phyloP scores from a whole-genome alignment of 129 eudicot genomes.

The Escallonia rubra region DNA sequence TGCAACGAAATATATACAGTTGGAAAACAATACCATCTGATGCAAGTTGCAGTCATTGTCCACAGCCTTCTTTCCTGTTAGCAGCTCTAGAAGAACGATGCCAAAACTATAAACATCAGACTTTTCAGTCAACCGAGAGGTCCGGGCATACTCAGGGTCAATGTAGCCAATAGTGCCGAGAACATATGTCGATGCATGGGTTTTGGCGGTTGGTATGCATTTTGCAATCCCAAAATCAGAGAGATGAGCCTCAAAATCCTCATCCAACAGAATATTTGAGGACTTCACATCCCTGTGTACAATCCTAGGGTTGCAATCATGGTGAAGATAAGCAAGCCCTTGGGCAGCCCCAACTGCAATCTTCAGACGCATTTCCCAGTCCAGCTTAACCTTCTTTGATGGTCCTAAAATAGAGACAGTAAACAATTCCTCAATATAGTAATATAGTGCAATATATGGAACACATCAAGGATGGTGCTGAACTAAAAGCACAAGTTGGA shows the following conservation, averaged over 20 bases:
- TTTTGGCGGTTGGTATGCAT: constrained; percentile 58
- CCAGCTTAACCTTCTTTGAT: constrained; percentile 80
- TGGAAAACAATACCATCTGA: constrained; percentile 55
- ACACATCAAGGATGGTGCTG: too few species aligned
- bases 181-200: constrained; percentile 76
- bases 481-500: too few species aligned
- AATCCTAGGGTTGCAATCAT: constrained; percentile 79
- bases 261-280: constrained; percentile 74
- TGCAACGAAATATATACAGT: background rate
- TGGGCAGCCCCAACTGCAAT: constrained; percentile 91
- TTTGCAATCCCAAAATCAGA: constrained; percentile 91
- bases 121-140: constrained; percentile 74
- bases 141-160: constrained; percentile 90
- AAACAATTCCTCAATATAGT: too few species aligned
- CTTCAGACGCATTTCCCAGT: constrained; percentile 81
- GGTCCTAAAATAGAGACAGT: constrained; percentile 30
- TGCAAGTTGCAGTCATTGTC: constrained; percentile 78
- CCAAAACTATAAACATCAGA: constrained; percentile 95
- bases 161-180: constrained; percentile 89
- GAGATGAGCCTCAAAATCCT: constrained; percentile 76
- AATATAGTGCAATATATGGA: too few species aligned
- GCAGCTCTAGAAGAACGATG: constrained; percentile 72
- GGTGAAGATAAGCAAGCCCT: constrained; percentile 91
- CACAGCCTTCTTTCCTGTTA: constrained; percentile 83
- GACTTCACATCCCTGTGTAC: constrained; percentile 89